Evolutionary conservation across 225 moss, liverwort and hornwort species (phyloP), one percentile per base, ranked within the genome.

Genomic region (Antitrichia curtipendula): DNA sequence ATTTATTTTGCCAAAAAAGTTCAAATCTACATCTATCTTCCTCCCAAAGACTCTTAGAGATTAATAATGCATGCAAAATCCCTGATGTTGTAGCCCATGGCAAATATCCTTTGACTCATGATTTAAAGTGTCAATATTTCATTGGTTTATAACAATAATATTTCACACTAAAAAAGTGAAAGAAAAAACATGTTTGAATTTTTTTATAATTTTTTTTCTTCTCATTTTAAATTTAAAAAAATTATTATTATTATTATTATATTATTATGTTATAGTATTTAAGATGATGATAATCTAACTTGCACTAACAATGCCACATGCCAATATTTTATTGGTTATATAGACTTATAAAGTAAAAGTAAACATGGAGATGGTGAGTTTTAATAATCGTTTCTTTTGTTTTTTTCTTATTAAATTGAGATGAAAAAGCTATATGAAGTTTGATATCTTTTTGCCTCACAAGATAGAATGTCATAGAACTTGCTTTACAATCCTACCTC

Each of bases 391-490:
- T 21, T 52, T 22, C 2, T 20, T 22, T 15, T 3, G 2, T 6
- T 18, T 73, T 21, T 32, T 18, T 5, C 3, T 69, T 40, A 28
- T 4, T 47, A 45, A 50, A 19, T 34, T 50, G 28, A 20, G 6
- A 31, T 41, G 27, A 20, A 72, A 69, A 73, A 29, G 29, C 47
- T 32, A 49, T 7, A 11, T 12, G 7, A 74, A 7, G 32, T 9
- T 74, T 7, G 1, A 49, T 32, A 49, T 49, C 10, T 4, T 49
- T 12, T 74, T n/a, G 4, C 7, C 2, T 6, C 0, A 0, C 0
- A 0, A 0, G 2, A 29, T 72, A 6, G 7, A 45, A 45, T 45
- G 4, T 45, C 17, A 6, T 0, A 6, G 3, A 45, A 28, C 7
- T 45, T 72, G 2, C 31, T 49, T 47, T 12, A 19, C 19, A 1